Evolutionary conservation across 208 protist genomes (phyloP).

Genomic region (Acanthamoeba royreba): DNA sequence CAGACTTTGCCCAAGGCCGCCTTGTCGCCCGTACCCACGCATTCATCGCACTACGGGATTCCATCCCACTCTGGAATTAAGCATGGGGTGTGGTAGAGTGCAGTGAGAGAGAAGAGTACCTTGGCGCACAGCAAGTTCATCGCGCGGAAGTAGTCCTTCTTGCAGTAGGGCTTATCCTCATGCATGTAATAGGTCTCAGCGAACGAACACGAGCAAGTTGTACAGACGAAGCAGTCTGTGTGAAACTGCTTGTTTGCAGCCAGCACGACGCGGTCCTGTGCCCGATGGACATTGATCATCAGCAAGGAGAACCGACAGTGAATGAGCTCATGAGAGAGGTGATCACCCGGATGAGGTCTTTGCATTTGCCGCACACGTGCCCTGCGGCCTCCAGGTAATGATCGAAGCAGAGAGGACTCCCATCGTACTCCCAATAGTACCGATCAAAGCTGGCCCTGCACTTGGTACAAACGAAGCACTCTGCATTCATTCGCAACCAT

Average conservation of each 20-base stretch:
- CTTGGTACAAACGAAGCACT: neutral
- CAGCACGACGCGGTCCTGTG: neutral
- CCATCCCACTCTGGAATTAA: no score
- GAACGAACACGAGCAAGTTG: neutral
- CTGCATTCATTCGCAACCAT: neutral
- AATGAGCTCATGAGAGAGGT: neutral
- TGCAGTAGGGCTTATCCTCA: neutral
- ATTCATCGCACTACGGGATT: neutral
- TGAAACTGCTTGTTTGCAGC: neutral
- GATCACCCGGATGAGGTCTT: neutral
- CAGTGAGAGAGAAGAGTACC: neutral
- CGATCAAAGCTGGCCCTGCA: neutral
- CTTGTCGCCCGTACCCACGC: neutral
- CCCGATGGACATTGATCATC: neutral
- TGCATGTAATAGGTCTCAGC: neutral
- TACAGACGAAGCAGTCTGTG: neutral
- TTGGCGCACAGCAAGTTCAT: neutral
- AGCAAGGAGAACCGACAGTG: neutral
- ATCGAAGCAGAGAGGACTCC: neutral
- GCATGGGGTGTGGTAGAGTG: neutral
- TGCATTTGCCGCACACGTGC: neutral
- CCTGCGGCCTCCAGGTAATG: neutral
- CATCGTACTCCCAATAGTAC: neutral
- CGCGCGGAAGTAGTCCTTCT: neutral
- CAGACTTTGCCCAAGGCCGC: neutral